These are phyloP conservation scores for Hyaloscypha hepaticicola DNA, from an alignment of 495 filamentous ascomycete genomes.

Conservation along the genomic window DNA sequence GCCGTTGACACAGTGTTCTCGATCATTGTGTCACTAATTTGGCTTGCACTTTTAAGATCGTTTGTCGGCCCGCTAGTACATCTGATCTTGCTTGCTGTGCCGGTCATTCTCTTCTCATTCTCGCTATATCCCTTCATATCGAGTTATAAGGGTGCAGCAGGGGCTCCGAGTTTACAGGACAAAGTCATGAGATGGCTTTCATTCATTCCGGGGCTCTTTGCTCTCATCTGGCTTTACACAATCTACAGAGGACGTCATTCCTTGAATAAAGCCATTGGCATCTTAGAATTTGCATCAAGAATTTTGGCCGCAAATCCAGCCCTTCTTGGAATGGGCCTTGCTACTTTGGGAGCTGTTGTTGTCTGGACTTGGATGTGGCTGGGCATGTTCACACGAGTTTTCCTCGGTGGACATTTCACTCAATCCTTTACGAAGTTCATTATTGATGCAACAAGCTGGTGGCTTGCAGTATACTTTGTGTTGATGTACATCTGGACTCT, in stretches of 20 bases:
- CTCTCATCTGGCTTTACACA: conserved; percentile 77
- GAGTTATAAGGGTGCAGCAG: conserved; percentile 73
- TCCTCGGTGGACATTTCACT: conserved; percentile 78
- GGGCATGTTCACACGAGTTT: conserved; percentile 93
- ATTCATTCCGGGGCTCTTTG: conserved; percentile 69
- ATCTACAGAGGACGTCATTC: conserved; percentile 77
- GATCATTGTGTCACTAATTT: conserved; percentile 79
- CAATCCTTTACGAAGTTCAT: conserved; percentile 61
- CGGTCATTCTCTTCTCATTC: conserved; percentile 80
- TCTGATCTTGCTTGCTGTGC: conserved; percentile 77
- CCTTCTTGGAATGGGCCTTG: conserved; percentile 78
- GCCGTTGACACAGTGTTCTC: conserved; percentile 90
- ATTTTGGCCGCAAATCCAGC: conserved; percentile 85
- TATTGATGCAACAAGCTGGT: conserved; percentile 85
- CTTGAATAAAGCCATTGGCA: conserved; percentile 73
- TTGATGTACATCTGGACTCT: conserved; percentile 95
- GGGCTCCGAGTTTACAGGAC: conserved; percentile 76
- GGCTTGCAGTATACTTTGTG: conserved; percentile 84
- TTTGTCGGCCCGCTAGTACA: conserved; percentile 80
- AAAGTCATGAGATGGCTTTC: conserved; percentile 86
- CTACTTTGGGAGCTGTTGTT: conserved; percentile 69
- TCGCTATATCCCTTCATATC: conserved; percentile 88
- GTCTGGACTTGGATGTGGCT: conserved; percentile 96
- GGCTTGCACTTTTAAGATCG: conserved; percentile 83
- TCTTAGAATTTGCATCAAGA: conserved; percentile 86